Evolutionary conservation across 441 rosid genomes (phyloP).

Genomic region (Eruca vesicaria): DNA sequence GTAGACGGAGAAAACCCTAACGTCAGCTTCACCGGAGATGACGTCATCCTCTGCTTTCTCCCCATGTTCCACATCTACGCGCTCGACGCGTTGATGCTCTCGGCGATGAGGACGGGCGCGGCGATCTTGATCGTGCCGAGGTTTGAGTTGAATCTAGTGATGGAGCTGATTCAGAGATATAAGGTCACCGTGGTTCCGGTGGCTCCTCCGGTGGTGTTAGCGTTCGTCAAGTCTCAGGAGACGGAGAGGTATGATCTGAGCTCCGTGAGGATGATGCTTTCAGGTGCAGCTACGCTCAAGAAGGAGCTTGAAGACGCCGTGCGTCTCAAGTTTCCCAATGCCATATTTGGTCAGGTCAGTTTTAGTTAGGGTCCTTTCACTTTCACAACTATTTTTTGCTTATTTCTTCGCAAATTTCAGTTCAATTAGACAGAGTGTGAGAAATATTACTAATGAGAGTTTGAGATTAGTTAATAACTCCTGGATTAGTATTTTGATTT

Average conservation of each 20-base stretch:
- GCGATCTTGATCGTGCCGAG: slow-evolving; percentile 48
- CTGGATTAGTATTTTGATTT: neutral
- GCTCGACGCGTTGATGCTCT: slow-evolving; percentile 48
- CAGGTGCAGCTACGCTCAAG: slow-evolving; percentile 57
- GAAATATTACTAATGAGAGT: neutral
- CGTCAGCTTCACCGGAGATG: slow-evolving; percentile 36
- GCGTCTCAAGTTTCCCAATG: slow-evolving; percentile 48
- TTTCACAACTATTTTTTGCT: neutral
- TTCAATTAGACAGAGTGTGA: neutral
- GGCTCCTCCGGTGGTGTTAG: slow-evolving; percentile 57
- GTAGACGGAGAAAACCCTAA: slow-evolving; percentile 64
- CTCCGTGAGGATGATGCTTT: slow-evolving; percentile 44
- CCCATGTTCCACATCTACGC: slow-evolving; percentile 60
- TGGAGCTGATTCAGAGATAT: slow-evolving; percentile 45
- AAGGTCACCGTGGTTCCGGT: slow-evolving; percentile 50
- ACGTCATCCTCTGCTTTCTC: slow-evolving; percentile 48
- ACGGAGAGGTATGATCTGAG: slow-evolving; percentile 44
- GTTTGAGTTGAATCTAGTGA: slow-evolving; percentile 40
- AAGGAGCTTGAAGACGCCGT: slow-evolving; percentile 61
- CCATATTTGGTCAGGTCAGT: slow-evolving; percentile 43
- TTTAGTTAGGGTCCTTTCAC: neutral
- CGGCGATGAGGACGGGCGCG: slow-evolving; percentile 50
- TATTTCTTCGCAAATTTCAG: neutral
- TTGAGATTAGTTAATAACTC: neutral
- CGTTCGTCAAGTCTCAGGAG: slow-evolving; percentile 45